phyloP scores from a whole-genome alignment of 2,329 filamentous ascomycete species.

The Stromatinia cepivora region DNA sequence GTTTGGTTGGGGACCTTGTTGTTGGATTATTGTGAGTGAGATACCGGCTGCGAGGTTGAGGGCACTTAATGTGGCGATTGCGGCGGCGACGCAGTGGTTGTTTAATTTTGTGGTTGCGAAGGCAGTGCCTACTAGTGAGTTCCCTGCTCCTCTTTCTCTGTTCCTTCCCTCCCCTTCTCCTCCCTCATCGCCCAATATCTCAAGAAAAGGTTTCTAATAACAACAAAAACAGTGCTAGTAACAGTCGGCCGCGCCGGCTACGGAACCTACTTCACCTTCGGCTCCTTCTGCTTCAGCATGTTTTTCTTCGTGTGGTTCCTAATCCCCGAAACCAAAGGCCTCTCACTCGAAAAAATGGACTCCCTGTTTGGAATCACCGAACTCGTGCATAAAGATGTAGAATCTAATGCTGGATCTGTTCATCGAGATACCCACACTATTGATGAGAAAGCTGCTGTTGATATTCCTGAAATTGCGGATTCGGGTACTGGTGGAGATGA shows the following conservation, averaged over 20 bases:
- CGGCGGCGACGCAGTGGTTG: conserved; percentile 69
- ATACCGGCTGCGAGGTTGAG: conserved; percentile 67
- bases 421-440: neutral
- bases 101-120: conserved; percentile 74
- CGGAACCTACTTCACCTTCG: conserved; percentile 63
- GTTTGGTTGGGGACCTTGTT: conserved; percentile 67
- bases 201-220: neutral
- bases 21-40: conserved; percentile 69
- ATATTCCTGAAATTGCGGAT: neutral
- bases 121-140: conserved; percentile 60
- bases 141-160: neutral
- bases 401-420: conserved; percentile 8
- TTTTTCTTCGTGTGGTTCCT: conserved; percentile 42
- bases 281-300: conserved; percentile 65
- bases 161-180: too few relatives aligned
- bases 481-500: neutral
- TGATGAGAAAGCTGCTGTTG: neutral
- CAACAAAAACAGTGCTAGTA: conserved; percentile 45
- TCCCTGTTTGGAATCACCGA: conserved; percentile 21
- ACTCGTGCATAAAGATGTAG: conserved; percentile 7
- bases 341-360: conserved; percentile 53
- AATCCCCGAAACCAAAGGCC: conserved; percentile 67
- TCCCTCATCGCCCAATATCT: neutral
- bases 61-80: conserved; percentile 66
- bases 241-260: conserved; percentile 48